Evolutionary conservation across 805 yeast genomes (phyloP), one percentile per base, ranked within the genome.

Genomic region (Kuraishia ogatae): DNA sequence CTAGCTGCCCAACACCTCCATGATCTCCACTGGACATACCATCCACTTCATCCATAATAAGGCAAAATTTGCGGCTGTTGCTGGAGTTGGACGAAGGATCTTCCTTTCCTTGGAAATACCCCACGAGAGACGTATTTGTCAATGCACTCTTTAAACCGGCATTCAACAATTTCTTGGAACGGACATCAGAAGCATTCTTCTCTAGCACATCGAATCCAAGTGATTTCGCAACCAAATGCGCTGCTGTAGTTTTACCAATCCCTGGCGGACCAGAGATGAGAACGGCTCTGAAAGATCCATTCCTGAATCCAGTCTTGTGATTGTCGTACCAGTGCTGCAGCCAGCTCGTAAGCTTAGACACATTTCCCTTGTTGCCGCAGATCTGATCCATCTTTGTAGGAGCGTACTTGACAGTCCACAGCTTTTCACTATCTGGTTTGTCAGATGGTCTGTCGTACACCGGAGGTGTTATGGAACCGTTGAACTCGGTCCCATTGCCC

Each of bases 1-100:
- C 90, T 69, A 94, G 77, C 57, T 91, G 96, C 23, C 97, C 97
- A 26, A 94, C 97, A 59, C 99, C 99, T 58, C 99, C 99, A 62
- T 94, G 85, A 70, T 94, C 99, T 60, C 99, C 99, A 65, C 96
- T 91, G 48, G 97, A 89, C 98, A 94, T 94, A 62, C 99, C 99
- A 69, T 94, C 99, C 29, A 94, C 98, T 73, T 94, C 99, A 71
- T 94, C 99, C 98, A 94, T 91, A 59, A 94, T 87, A 51, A 94
- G 76, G 55, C 91, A 89, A 62, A 93, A 84, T 57, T 80, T 84
- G 53, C 79, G 77, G 51, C 79, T 75, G 60, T 81, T 79, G 1
- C 47, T 58, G 53, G 23, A 62, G 19, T 57, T 60, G 6, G 54
- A 59, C 4, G 58, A 57, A n/a, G 67, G 64, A 10, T 61, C 62